phyloP scores from a whole-genome alignment of 345 rosid species.

The Citrus reticulata region DNA sequence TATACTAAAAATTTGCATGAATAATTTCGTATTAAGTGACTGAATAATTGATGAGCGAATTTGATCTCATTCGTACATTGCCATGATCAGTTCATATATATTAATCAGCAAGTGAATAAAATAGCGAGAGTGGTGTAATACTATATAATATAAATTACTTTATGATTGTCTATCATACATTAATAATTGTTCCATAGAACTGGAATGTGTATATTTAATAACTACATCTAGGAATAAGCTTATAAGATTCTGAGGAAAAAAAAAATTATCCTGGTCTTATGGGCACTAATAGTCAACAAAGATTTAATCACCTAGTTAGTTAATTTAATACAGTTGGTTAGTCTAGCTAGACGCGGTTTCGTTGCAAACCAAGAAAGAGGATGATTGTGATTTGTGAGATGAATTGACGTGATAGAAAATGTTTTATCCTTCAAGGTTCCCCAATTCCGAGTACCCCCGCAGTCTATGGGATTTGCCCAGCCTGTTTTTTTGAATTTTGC shows the following conservation, averaged over 20 bases:
- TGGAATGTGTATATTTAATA: not conserved
- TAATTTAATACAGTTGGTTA: not conserved
- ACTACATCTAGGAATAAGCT: not conserved
- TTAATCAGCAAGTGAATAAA: not conserved
- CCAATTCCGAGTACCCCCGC: constrained; percentile 23
- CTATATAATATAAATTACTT: not conserved
- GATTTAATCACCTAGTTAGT: not conserved
- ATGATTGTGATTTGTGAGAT: not conserved
- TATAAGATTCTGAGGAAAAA: not conserved
- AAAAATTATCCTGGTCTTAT: not conserved
- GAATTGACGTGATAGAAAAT: constrained; percentile 20
- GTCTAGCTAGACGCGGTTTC: constrained; percentile 35
- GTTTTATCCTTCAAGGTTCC: not conserved
- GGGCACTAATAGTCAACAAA: constrained; percentile 7
- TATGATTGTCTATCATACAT: not conserved
- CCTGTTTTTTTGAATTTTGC: constrained; percentile 27
- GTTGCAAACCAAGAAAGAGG: constrained; percentile 1
- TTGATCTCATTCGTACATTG: not conserved
- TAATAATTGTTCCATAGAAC: not conserved
- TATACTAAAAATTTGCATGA: no score
- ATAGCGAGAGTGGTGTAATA: not conserved
- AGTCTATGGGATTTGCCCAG: constrained; percentile 43
- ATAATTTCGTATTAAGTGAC: no score
- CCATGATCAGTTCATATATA: not conserved
- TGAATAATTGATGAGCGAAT: not conserved